Evolutionary conservation across 306 rosid genomes (phyloP), one percentile per base, ranked within the genome.

Genomic region (Quercus bicolor): DNA sequence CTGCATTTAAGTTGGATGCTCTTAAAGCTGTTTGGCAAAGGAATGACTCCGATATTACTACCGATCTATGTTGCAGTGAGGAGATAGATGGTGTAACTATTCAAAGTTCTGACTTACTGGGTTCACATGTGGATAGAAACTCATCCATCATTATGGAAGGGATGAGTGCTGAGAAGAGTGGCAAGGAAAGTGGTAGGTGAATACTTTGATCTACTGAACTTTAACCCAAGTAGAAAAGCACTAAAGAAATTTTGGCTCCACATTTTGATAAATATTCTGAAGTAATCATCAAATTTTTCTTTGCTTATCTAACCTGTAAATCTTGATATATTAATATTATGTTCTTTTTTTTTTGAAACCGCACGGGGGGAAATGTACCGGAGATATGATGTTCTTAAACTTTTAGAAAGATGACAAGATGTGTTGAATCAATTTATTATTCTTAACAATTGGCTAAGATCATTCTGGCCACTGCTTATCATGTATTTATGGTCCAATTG

Each of bases 1-100:
- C 79, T 62, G 81, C 98, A 59, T 90, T 78, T 74, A 95, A 82
- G 84, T 84, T 88, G 56, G 98, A 95, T 79, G 96, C 97, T 87
- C 91, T 90, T 70, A 95, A 95, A 91, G 81, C 98, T 78, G 97
- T 92, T 77, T 68, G 85, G 75, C 89, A 0, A 84, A 76, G 72
- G 57, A 87, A 80, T 81, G 88, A 85, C 70, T 77, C 79, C 61
- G 80, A 80, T 69, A 57, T 80, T 66, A 78, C 51, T 45, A 70
- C 78, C 73, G 73, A 78, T 86, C 81, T 80, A 7, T 72, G 80
- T 81, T 74, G 85, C 73, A 43, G 28, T 73, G n/a, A 81, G 62
- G 88, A 79, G 59, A 73, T 80, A 72, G 51, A 53, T 70, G 88
- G 59, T 76, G 87, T 73, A 76, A 70, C 81, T 55, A 72, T 69